These are phyloP conservation scores for Euclidium syriacum DNA, from an alignment of 345 rosid species.

Conservation along the genomic window DNA sequence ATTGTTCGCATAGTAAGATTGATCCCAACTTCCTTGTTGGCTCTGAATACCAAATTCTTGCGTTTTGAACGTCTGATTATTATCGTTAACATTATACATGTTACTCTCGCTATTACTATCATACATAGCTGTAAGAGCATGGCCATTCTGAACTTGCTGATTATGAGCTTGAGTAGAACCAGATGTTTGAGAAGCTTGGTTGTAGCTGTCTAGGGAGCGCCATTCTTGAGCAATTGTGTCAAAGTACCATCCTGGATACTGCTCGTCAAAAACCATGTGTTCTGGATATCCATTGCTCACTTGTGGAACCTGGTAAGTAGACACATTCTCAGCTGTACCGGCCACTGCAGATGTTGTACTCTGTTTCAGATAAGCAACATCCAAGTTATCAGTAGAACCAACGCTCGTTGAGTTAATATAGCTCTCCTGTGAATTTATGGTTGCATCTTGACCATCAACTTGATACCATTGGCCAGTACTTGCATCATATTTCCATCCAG, in stretches of 20 bases:
- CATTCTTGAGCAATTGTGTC: constrained; percentile 68
- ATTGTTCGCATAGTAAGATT: constrained; percentile 41
- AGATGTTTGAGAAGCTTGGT: constrained; percentile 45
- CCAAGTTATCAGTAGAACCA: constrained; percentile 43
- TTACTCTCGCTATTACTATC: constrained; percentile 30
- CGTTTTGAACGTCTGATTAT: constrained; percentile 34
- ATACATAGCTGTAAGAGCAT: constrained; percentile 30
- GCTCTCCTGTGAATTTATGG: constrained; percentile 34
- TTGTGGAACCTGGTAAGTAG: constrained; percentile 58
- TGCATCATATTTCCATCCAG: constrained; percentile 88
- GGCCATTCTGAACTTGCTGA: constrained; percentile 58
- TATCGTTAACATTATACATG: constrained; percentile 37
- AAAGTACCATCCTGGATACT: constrained; percentile 94
- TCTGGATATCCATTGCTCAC: constrained; percentile 74
- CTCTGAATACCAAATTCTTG: constrained; percentile 40
- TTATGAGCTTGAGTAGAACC: constrained; percentile 36
- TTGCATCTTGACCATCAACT: constrained; percentile 41
- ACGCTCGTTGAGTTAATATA: constrained; percentile 24
- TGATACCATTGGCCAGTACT: constrained; percentile 83
- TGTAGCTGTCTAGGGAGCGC: constrained; percentile 64
- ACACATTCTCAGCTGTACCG: constrained; percentile 50
- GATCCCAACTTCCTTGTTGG: constrained; percentile 46
- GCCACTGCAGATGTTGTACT: constrained; percentile 47
- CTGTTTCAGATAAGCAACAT: constrained; percentile 58
- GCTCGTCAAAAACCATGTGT: constrained; percentile 84